Conservation (phyloP, 331 rosid species). For the Pyrus hybrid region DNA sequence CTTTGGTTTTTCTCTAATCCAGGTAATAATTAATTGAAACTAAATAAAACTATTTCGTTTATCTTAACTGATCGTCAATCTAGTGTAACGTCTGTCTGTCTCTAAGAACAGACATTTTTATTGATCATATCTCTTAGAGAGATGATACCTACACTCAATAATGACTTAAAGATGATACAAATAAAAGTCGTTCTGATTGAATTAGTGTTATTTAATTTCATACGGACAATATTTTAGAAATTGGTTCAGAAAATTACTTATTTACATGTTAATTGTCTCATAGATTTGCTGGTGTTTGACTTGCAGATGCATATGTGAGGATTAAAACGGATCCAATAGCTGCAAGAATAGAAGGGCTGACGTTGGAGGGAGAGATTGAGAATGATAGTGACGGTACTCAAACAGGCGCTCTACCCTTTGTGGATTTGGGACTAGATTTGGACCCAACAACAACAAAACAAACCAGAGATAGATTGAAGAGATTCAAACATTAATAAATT, state of each 20-base stretch:
- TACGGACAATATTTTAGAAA: no score
- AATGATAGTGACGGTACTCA: conserved; percentile 57
- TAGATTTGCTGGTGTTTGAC: background rate
- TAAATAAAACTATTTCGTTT: background rate
- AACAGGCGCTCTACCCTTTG: conserved; percentile 35
- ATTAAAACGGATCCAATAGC: conserved; percentile 14
- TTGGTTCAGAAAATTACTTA: no score
- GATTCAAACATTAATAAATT: background rate
- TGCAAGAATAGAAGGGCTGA: conserved; percentile 43
- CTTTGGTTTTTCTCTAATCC: conserved; percentile 75
- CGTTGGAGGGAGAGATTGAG: conserved; percentile 68
- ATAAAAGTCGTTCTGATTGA: no score
- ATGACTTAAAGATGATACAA: no score
- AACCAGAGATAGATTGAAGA: conserved; percentile 9
- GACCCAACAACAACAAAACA: conserved; percentile 12
- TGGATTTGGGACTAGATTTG: conserved; percentile 16
- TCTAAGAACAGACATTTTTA: no score
- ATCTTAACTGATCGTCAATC: no score
- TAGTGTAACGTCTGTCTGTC: no score
- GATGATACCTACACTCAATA: no score
- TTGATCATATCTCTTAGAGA: no score
- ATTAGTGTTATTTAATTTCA: no score
- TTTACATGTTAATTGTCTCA: background rate
- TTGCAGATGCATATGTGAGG: conserved; percentile 31
- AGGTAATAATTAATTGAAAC: conserved; percentile 17